Evolutionary conservation across 768 basidiomycete species (phyloP), one percentile per base, ranked within the genome.

Genomic region (Pleurotus sapidus): DNA sequence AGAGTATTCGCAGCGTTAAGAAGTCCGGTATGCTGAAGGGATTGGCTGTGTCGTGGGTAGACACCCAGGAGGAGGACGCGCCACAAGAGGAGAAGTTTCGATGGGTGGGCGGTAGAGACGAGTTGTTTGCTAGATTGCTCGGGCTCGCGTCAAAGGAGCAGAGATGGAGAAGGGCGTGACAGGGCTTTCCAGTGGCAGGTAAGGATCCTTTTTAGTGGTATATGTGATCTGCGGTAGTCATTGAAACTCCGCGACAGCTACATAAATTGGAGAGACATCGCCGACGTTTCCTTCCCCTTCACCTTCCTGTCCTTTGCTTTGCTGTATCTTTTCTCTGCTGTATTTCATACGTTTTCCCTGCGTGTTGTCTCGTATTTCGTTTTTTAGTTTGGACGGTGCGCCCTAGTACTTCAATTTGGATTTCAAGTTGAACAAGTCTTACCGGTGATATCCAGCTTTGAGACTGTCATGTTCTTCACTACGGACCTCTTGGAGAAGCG

Each of bases 381-480:
- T 9, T 11, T 34, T 34, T 34, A 34, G 30, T 4, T 34, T 34
- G 30, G 30, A 11, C 30, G 30, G 30, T 34, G 9, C 9, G 30
- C 30, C 11, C 11, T 11, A 34, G 30, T 9, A 11, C 30, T 34
- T 34, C 30, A 34, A 34, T 8, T 34, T 34, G 30, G n/a, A n/a
- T n/a, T n/a, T n/a, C n/a, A n/a, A 9, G 9, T 8, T 9, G 30
- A 34, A 11, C 30, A 34, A 34, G 30, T 34, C 30, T 34, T 11
- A 34, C 42, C 17, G n/a, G 15, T 45, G 9, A 45, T 45, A 45
- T 45, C 15, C 11, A 34, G 30, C 30, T 34, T 34, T 34, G 30
- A 34, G 9, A 34, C 30, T 23, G n/a, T 17, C 15, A 93, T 96
- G 93, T 96, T 96, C 76, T 96, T 93, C 70, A 84, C 91, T 43